Evolutionary conservation across 257 asterid species (phyloP).

Genomic region (Eucommia ulmoides): DNA sequence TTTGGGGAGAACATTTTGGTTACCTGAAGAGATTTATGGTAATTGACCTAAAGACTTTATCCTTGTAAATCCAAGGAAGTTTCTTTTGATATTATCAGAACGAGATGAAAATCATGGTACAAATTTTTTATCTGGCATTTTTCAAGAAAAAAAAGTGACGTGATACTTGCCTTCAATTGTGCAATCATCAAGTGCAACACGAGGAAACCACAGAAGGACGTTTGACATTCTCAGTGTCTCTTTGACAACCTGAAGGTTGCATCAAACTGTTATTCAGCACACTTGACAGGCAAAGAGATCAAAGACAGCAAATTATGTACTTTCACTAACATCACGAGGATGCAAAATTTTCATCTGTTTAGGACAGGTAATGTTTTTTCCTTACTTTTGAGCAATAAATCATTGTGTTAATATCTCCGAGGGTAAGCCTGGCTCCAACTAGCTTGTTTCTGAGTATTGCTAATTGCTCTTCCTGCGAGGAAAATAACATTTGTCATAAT

Average conservation of each 20-base stretch:
- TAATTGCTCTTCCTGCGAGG: constrained; percentile 49
- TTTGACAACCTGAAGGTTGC: constrained; percentile 33
- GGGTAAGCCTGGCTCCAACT: constrained; percentile 25
- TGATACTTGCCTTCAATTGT: constrained; percentile 33
- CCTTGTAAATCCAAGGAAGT: not conserved
- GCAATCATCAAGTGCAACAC: constrained; percentile 38
- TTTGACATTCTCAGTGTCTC: constrained; percentile 65
- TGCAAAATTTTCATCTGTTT: not conserved
- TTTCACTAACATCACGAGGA: not conserved
- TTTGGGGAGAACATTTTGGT: not conserved
- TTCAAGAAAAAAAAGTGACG: not conserved
- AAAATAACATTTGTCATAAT: no score
- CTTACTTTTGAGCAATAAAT: constrained; percentile 38
- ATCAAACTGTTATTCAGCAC: no score
- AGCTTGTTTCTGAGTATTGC: constrained; percentile 23
- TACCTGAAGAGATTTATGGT: not conserved
- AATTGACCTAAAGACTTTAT: not conserved
- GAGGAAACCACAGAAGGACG: constrained; percentile 49
- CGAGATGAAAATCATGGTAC: no score
- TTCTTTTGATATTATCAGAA: not conserved
- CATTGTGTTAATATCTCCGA: constrained; percentile 44
- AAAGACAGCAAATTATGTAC: no score
- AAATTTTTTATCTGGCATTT: not conserved
- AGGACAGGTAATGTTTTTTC: not conserved
- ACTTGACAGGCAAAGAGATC: no score